Conservation (phyloP, 805 yeast species). For the Kodamaea fukazawae region DNA sequence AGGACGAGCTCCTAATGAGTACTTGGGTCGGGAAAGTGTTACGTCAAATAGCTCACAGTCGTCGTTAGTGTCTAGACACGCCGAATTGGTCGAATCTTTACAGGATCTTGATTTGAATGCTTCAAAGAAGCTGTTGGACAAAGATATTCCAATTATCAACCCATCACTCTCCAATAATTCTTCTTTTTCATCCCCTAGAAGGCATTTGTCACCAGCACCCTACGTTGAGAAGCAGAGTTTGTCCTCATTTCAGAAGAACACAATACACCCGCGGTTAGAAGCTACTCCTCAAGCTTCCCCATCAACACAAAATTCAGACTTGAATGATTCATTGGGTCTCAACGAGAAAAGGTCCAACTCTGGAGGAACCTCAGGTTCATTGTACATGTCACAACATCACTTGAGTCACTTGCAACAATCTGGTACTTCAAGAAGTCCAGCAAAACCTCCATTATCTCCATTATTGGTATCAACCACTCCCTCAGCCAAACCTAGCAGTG, state of each 20-base stretch:
- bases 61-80: conserved; percentile 12
- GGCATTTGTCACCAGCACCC: conserved; percentile 56
- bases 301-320: conserved; percentile 13
- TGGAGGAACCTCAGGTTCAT: conserved; percentile 14
- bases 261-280: conserved; percentile 17
- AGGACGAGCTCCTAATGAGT: conserved; percentile 16
- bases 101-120: conserved; percentile 25
- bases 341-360: conserved; percentile 20
- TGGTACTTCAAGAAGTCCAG: conserved; percentile 3
- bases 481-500: conserved; percentile 49
- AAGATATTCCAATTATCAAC: conserved; percentile 9
- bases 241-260: conserved; percentile 60
- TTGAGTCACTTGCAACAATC: conserved; percentile 7
- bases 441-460: conserved; percentile 76
- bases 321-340: conserved; percentile 11
- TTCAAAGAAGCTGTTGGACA: conserved; percentile 14
- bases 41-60: conserved; percentile 19
- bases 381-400: conserved; percentile 1
- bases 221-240: conserved; percentile 48
- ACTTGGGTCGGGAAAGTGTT: conserved; percentile 4
- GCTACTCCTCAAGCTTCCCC: conserved; percentile 13
- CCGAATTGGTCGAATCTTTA: conserved; percentile 24
- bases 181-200: conserved; percentile 49
- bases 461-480: conserved; percentile 65
- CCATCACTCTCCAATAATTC: conserved; percentile 31